Conservation (phyloP, 257 asterid species). For the Primulina eburnea region DNA sequence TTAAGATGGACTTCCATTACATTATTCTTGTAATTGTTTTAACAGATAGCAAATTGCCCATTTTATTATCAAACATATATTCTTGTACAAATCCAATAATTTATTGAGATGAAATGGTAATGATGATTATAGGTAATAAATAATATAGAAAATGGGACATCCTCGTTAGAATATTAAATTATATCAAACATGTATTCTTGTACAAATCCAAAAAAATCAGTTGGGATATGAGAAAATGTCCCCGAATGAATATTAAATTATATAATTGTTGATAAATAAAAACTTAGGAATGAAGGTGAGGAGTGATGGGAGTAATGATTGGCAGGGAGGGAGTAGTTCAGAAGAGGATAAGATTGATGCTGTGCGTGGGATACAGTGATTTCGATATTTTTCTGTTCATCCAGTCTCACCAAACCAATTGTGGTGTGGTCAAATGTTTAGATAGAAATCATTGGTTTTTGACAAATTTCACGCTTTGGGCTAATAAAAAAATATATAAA, state of each 20-base stretch:
- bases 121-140: background rate
- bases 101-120: background rate
- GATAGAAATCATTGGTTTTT: background rate
- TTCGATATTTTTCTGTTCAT: background rate
- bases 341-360: slow-evolving; percentile 15
- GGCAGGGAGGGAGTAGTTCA: background rate
- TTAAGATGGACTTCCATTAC: no score
- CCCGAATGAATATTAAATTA: no score
- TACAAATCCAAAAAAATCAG: no score
- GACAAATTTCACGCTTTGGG: no score
- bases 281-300: background rate
- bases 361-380: background rate
- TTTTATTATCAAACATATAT: no score
- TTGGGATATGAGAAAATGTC: no score
- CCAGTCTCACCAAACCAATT: slow-evolving; percentile 17
- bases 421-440: slow-evolving; percentile 9
- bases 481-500: no score
- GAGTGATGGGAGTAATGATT: background rate
- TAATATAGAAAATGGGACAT: background rate
- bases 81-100: background rate
- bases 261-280: no score
- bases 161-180: no score
- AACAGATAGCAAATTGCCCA: no score
- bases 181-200: no score
- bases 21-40: no score